A percentile compares a stretch with the other conserved stretches of the same genome.
Conservation (phyloP, 805 yeast species). For the Lipomyces oligophaga region DNA sequence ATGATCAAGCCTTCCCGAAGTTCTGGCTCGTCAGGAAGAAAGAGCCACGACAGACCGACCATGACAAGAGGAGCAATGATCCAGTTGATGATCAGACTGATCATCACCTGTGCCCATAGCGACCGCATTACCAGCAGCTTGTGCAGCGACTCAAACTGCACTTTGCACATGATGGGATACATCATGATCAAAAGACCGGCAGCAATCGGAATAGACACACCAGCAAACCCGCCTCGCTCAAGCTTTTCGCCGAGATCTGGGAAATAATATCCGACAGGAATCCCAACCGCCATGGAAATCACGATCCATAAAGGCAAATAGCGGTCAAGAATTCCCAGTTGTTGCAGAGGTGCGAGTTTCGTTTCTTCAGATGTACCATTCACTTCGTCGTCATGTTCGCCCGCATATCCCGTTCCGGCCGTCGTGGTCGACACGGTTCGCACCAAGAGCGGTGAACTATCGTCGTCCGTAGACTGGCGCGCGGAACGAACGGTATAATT, state of each 20-base stretch:
- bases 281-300: constrained; percentile 32
- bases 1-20: constrained; percentile 54
- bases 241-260: constrained; percentile 29
- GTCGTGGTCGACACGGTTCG: constrained; percentile 16
- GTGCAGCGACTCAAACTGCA: constrained; percentile 48
- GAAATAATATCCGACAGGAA: constrained; percentile 31
- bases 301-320: constrained; percentile 33
- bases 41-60: constrained; percentile 55
- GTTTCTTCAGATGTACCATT: constrained; percentile 15
- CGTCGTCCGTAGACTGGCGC: constrained; percentile 15
- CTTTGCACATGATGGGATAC: constrained; percentile 55
- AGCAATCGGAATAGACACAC: constrained; percentile 36
- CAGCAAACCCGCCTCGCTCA: constrained; percentile 29
- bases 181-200: constrained; percentile 54
- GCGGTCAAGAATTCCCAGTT: constrained; percentile 29
- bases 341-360: constrained; percentile 17
- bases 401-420: not conserved
- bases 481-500: constrained; percentile 12
- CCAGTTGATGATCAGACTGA: constrained; percentile 53
- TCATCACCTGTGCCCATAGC: constrained; percentile 36
- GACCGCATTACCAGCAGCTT: constrained; percentile 31
- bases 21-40: constrained; percentile 47
- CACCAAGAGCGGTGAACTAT: constrained; percentile 18
- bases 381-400: constrained; percentile 6
- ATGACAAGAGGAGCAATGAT: constrained; percentile 53